Evolutionary conservation across 768 basidiomycete genomes (phyloP), one percentile per base, ranked within the genome.

Genomic region (Kockovaella imperatae): DNA sequence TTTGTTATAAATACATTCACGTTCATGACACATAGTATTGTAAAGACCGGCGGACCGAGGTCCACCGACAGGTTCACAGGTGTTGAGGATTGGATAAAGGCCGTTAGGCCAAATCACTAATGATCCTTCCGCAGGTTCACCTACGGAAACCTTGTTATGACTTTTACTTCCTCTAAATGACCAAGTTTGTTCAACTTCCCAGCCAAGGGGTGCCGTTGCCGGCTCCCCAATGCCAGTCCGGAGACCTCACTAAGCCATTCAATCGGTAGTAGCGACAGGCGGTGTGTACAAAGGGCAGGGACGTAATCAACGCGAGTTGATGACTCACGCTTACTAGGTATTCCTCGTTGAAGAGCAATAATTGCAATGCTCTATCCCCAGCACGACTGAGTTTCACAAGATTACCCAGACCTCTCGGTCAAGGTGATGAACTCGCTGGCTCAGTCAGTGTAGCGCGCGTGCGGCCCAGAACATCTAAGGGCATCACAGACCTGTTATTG

Each of bases 311-410:
- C 79, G 80, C 78, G 77, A 83, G 83, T 81, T 84, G 81, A 83
- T 83, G 81, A 84, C 81, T 82, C 79, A 77, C 79, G 79, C 78
- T 82, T 84, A 83, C 83, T 83, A 83, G 81, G 81, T 78, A 84
- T 83, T 83, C 83, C 82, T 83, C 79, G 80, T 83, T 84, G 81
- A 84, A 83, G 83, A 83, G 81, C 82, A 80, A 84, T 83, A 84
- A 83, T 83, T 83, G 80, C 82, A 84, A 83, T 83, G 80, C 81
- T 83, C 83, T 82, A 83, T 83, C 81, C 82, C 82, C 81, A 81
- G 78, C 80, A 82, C 78, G 79, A 81, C 79, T 77, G 77, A 78
- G 79, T 80, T 81, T 81, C 79, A 81, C 79, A 80, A 80, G 80
- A 80, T 81, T 81, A 80, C 80, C 80, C 78, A 70, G 76, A 53